Evolutionary conservation across 1,284 basidiomycete genomes (phyloP), one percentile per base, ranked within the genome.

Genomic region (Grifola frondosa): DNA sequence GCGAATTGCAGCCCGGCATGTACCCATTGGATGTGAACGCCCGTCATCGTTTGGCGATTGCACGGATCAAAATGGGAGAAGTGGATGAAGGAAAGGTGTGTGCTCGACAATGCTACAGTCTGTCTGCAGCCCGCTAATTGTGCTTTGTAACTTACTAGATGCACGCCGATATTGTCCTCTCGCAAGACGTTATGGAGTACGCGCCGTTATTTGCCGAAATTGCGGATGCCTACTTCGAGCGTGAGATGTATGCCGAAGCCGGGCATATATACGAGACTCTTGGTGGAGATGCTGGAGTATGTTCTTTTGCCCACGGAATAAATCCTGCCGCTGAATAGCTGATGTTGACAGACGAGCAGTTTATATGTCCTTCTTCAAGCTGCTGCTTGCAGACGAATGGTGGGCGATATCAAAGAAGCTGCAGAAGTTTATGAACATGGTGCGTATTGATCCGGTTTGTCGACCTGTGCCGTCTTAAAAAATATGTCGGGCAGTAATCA

Each of bases 381-480:
- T 4, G 88, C 85, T 21, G 75, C 81, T 3, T 92, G 88, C 59
- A 74, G 87, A 40, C 79, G 88, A 19, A 82, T 86, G 67, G 65
- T 84, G 16, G 84, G 84, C 29, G 82, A 90, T 42, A 63, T 85
- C 34, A 74, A 77, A 17, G 84, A 87, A 36, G 91, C 94, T 0
- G 77, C 81, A 0, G 88, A 94, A 42, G 84, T 92, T 6, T 91
- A 92, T 51, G 79, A 89, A 61, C 83, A 86, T 61, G 81, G 92
- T 91, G 43, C 20, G 77, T 62, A 24, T 30, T 40, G 17, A 26
- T 29, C 16, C 37, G 28, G 21, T 37, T 4, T 10, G 16, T 15
- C 13, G 34, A 28, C 21, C 15, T 16, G n/a, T 25, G 22, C 22
- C 10, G 17, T 38, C 30, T 43, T 34, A 48, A 7, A 48, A 30